phyloP scores from a whole-genome alignment of 108 stramenopile genomes.

The Fistulifera solaris region DNA sequence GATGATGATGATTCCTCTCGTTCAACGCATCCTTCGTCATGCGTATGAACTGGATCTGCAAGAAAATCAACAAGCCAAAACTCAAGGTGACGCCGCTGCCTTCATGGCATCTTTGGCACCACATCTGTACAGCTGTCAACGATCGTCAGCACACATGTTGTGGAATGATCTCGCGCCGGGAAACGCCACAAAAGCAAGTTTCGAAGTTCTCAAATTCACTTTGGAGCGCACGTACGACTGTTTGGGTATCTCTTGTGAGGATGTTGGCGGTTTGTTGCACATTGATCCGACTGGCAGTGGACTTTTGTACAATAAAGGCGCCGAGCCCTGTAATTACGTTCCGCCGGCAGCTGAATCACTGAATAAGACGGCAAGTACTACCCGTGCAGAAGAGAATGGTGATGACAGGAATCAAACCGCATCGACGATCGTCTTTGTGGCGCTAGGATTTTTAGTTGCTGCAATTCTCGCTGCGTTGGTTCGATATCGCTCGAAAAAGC shows the following conservation, averaged over 20 bases:
- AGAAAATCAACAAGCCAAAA: slow-evolving; percentile 27
- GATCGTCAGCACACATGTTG: slow-evolving; percentile 31
- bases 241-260: slow-evolving; percentile 36
- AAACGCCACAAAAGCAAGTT: slow-evolving; percentile 15
- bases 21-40: slow-evolving; percentile 49
- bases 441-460: too few species aligned
- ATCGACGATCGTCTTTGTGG: too few species aligned
- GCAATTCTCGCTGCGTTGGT: too few species aligned
- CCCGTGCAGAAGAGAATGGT: too few species aligned
- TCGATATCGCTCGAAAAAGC: too few species aligned
- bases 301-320: not conserved
- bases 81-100: slow-evolving; percentile 39
- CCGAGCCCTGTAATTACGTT: not conserved
- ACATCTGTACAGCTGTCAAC: slow-evolving; percentile 26
- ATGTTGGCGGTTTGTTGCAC: slow-evolving; percentile 39
- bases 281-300: slow-evolving; percentile 1
- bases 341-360: too few species aligned
- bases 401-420: too few species aligned
- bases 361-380: too few species aligned
- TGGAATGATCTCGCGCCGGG: slow-evolving; percentile 37
- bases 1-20: slow-evolving; percentile 42
- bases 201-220: slow-evolving; percentile 23
- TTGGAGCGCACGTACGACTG: slow-evolving; percentile 37
- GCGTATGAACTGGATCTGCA: slow-evolving; percentile 28
- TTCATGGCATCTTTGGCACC: slow-evolving; percentile 57